Conservation (phyloP, 2,329 filamentous ascomycete genomes). For the Colletotrichum sp. region DNA sequence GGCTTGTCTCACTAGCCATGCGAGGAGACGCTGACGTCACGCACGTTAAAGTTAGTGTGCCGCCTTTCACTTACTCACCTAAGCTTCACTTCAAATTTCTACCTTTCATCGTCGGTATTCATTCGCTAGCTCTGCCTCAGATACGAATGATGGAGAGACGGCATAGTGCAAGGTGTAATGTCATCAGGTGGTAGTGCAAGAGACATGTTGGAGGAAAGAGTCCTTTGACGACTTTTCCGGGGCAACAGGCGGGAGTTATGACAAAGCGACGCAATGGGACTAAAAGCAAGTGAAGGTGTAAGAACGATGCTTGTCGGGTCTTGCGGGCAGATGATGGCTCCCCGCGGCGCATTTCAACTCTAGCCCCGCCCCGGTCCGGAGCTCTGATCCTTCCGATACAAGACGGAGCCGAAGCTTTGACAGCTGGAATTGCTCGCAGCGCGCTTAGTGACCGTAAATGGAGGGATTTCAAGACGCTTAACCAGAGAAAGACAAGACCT, state of each 20-base stretch:
- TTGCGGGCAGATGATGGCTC: background rate
- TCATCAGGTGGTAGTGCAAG: background rate
- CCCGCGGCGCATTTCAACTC: background rate
- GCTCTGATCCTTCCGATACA: background rate
- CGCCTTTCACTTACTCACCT: background rate
- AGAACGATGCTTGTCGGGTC: background rate
- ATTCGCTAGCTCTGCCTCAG: accelerated
- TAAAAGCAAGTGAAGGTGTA: background rate
- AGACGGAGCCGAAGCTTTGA: background rate
- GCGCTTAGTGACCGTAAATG: background rate
- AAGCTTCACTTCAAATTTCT: background rate
- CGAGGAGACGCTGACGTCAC: background rate
- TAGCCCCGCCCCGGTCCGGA: background rate
- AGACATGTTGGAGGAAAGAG: background rate
- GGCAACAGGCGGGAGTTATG: background rate
- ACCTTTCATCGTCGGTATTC: background rate
- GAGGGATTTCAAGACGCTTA: background rate
- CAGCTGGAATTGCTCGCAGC: background rate
- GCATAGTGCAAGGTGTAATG: background rate
- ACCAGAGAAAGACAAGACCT: background rate
- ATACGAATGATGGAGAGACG: background rate
- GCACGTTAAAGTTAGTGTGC: background rate
- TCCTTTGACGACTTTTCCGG: background rate
- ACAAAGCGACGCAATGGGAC: background rate
- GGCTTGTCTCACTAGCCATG: background rate